These are phyloP conservation scores for Globisporangium solare DNA, from an alignment of 352 stramenopile species.

Conservation along the genomic window DNA sequence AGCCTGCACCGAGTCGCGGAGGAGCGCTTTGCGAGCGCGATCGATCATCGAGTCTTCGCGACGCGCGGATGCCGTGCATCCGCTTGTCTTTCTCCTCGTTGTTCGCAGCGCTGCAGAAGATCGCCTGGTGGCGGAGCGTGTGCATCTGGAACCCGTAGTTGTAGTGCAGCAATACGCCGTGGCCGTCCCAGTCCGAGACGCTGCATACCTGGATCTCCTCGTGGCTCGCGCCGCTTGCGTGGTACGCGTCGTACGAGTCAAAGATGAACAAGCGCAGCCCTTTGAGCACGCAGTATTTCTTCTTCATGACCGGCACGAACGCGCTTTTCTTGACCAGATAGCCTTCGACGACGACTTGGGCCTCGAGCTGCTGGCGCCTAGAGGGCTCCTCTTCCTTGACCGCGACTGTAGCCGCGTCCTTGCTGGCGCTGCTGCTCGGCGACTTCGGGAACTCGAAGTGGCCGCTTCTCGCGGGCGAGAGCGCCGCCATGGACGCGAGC, in stretches of 20 bases:
- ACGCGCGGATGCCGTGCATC: constrained; percentile 50
- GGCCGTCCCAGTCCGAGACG: constrained; percentile 62
- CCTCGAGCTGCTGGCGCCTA: constrained; percentile 1
- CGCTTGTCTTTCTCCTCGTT: constrained; percentile 62
- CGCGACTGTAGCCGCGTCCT: not conserved
- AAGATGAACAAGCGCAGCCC: constrained; percentile 44
- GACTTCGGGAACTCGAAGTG: constrained; percentile 6
- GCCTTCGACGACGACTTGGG: constrained; percentile 35
- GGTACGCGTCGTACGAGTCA: constrained; percentile 32
- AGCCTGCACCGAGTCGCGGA: constrained; percentile 7
- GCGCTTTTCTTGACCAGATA: constrained; percentile 53
- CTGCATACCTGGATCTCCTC: constrained; percentile 29
- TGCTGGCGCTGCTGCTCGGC: not conserved
- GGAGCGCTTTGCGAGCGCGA: constrained; percentile 10
- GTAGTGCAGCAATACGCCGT: constrained; percentile 60
- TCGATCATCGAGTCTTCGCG: constrained; percentile 28
- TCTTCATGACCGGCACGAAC: constrained; percentile 46
- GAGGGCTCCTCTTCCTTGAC: not conserved
- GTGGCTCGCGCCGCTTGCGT: constrained; percentile 11
- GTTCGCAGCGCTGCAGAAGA: constrained; percentile 63
- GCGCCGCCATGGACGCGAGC: constrained; percentile 18
- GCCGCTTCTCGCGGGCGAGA: constrained; percentile 10
- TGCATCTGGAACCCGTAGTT: constrained; percentile 70
- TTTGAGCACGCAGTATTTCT: constrained; percentile 53
- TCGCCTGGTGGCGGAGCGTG: constrained; percentile 39